Evolutionary conservation across 495 filamentous ascomycete species (phyloP).

Genomic region (Barbatosphaeria neglecta): DNA sequence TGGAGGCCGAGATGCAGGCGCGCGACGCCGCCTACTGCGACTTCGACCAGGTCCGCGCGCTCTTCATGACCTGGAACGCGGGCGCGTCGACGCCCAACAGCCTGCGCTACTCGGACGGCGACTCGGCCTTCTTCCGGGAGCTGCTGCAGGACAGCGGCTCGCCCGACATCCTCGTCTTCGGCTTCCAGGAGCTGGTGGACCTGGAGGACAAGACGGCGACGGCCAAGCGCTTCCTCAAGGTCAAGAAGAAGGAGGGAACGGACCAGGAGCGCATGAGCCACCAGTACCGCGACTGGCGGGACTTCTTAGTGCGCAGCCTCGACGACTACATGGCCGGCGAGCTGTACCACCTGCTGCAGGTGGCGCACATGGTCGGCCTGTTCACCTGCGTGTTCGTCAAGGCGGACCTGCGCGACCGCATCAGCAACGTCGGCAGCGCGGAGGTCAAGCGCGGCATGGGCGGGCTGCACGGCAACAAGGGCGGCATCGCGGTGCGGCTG

Average conservation of each 20-base stretch:
- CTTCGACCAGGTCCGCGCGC: constrained; percentile 66
- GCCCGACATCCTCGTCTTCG: constrained; percentile 88
- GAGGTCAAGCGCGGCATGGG: constrained; percentile 94
- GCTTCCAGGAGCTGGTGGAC: constrained; percentile 95
- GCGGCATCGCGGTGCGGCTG: constrained; percentile 84
- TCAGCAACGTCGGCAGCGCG: constrained; percentile 62
- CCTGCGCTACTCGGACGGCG: constrained; percentile 53
- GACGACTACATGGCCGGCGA: constrained; percentile 75
- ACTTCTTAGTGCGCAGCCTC: constrained; percentile 68
- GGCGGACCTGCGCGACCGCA: constrained; percentile 56
- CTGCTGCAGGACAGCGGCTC: constrained; percentile 58
- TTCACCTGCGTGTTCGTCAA: constrained; percentile 96
- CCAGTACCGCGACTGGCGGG: constrained; percentile 92
- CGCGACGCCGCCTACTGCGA: constrained; percentile 71
- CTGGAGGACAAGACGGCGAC: constrained; percentile 94
- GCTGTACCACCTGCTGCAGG: constrained; percentile 77
- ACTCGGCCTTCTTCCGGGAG: constrained; percentile 64
- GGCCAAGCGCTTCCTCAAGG: constrained; percentile 68
- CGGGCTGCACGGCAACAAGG: constrained; percentile 90
- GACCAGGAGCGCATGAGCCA: constrained; percentile 94
- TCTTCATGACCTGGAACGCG: constrained; percentile 92
- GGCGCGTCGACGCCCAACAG: constrained; percentile 80
- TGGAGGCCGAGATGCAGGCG: constrained; percentile 76
- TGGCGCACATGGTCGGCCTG: constrained; percentile 78
- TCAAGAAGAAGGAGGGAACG: constrained; percentile 83